Percentiles rank a stretch among this genome's conserved stretches.
Conservation (phyloP, 805 yeast species). For the Nadsonia fulvescens region DNA sequence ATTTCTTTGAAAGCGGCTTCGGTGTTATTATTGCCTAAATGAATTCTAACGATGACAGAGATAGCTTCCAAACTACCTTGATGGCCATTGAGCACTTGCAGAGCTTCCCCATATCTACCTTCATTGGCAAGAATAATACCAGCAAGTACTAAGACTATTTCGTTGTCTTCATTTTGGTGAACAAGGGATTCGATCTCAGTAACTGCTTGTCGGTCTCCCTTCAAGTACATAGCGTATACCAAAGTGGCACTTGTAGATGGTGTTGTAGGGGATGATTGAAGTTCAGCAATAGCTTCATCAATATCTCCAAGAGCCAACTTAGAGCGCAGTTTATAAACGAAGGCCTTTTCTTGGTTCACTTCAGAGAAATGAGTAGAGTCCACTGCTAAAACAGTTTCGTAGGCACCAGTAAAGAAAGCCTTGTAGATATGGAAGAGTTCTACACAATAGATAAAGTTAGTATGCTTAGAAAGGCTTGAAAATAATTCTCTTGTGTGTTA, state of each 20-base stretch:
- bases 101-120: constrained; percentile 26
- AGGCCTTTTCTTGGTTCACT: constrained; percentile 14
- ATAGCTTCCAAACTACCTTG: constrained; percentile 24
- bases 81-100: constrained; percentile 20
- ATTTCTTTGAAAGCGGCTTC: constrained; percentile 31
- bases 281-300: constrained; percentile 14
- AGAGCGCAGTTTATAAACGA: constrained; percentile 21
- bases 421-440: constrained; percentile 20
- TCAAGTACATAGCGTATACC: constrained; percentile 13
- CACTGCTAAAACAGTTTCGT: constrained; percentile 16
- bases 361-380: constrained; percentile 13
- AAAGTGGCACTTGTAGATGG: constrained; percentile 12
- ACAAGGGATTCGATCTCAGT: constrained; percentile 7
- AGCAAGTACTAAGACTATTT: constrained; percentile 22
- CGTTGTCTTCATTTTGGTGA: constrained; percentile 12
- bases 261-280: constrained; percentile 11
- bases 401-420: constrained; percentile 25
- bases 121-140: constrained; percentile 24
- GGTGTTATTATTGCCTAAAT: constrained; percentile 24
- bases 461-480: neutral
- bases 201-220: constrained; percentile 12
- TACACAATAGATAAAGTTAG: constrained; percentile 1
- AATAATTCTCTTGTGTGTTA: constrained; percentile 1
- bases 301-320: constrained; percentile 19
- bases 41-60: constrained; percentile 20